These are phyloP conservation scores for Zoysia japonica DNA, from an alignment of 176 grass and related monocot genomes.

Conservation along the genomic window DNA sequence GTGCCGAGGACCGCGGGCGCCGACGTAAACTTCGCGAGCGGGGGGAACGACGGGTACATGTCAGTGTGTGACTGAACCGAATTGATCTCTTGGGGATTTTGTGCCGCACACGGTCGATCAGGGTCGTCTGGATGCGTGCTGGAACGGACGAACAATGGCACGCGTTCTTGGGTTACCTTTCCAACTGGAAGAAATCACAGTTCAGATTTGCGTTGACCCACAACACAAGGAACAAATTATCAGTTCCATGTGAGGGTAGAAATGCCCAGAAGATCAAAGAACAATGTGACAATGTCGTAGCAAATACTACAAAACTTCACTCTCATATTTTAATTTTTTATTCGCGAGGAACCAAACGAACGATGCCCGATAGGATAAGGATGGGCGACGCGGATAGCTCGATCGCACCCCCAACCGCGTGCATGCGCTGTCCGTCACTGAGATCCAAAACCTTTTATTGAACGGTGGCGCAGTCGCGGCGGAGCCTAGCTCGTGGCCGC, in stretches of 20 bases:
- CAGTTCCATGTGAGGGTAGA: neutral
- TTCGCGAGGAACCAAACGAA: neutral
- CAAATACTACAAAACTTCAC: too few relatives aligned
- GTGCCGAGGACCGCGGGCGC: neutral
- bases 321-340: neutral
- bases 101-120: neutral
- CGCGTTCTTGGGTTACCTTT: neutral
- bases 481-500: neutral
- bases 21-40: neutral
- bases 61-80: neutral
- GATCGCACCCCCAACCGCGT: neutral
- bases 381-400: neutral
- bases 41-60: neutral
- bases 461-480: neutral
- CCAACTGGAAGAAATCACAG: too few relatives aligned
- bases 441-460: conserved; percentile 9
- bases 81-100: neutral
- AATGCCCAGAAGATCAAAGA: too few relatives aligned
- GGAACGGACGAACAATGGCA: neutral
- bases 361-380: conserved; percentile 28
- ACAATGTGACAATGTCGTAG: too few relatives aligned
- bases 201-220: neutral
- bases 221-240: neutral
- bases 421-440: neutral
- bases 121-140: neutral